Evolutionary conservation across 2,329 filamentous ascomycete genomes (phyloP), one percentile per base, ranked within the genome.

Genomic region (Ceratocystis destructans): DNA sequence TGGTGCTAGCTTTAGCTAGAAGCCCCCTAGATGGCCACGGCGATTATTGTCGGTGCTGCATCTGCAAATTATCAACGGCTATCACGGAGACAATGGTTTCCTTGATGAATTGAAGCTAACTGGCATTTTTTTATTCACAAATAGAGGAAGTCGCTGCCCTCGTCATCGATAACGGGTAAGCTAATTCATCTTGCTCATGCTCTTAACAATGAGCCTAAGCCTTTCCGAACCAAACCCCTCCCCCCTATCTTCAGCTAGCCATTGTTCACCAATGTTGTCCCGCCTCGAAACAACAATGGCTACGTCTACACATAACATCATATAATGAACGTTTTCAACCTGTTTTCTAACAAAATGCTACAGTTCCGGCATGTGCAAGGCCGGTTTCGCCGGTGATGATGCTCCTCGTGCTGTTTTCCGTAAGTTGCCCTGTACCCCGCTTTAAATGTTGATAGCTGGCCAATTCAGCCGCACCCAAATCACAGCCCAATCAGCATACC

Each of bases 131-230:
- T 37, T 33, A 41, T 20, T 61, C 17, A n/a, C 6, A 25, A 45
- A 69, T 78, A 97, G 94, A 99, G 87, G 94, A 99, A 90, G 94
- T 99, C 82, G 94, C 94, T 81, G 94, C 94, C 81, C 92, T 99
- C 90, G 94, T 99, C 82, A 97, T 99, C 83, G 94, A 99, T 92
- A 99, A 99, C 97, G 94, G 94, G 94, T 99, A 93, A 90, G 92
- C 83, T 81, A 45, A 71, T 72, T 72, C 61, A 62, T 33, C 73
- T 71, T 73, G 72, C 73, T 70, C 68, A 68, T 68, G 71, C 69
- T 69, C 70, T 77, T 75, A 76, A 74, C 76, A 69, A 65, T 48
- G 15, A 66, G 67, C 68, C 66, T 57, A 61, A 10, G 45, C 61
- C 46, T 37, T 63, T 37, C 66, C 59, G 68, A 53, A 48, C 65